Conservation (phyloP, 1,284 basidiomycete genomes). For the Puccinia coronata region DNA sequence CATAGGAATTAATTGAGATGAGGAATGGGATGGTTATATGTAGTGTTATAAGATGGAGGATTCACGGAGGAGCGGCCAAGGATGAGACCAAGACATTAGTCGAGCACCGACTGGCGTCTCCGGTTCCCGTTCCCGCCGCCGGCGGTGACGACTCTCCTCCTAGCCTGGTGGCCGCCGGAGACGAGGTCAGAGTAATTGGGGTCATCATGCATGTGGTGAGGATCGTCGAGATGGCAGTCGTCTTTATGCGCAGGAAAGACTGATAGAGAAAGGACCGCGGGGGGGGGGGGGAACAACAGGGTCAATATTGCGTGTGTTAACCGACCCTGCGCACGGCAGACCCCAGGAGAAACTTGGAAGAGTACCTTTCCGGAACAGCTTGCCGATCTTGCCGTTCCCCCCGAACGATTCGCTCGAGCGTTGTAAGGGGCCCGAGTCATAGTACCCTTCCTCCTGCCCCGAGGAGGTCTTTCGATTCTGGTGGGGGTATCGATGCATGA, state of each 20-base stretch:
- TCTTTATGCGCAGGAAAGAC: slow-evolving; percentile 7
- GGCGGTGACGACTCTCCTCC: neutral
- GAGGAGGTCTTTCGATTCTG: neutral
- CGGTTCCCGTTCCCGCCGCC: neutral
- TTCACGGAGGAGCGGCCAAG: neutral
- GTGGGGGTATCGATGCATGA: slow-evolving; percentile 1
- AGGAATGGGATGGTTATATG: no score
- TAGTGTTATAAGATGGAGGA: no score
- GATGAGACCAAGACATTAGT: neutral
- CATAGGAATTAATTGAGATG: neutral
- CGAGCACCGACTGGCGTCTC: slow-evolving; percentile 3
- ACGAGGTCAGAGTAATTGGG: neutral
- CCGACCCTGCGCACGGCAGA: neutral
- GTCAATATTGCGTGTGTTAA: no score
- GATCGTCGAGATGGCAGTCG: neutral
- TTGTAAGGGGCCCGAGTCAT: slow-evolving; percentile 42
- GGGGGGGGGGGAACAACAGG: no score
- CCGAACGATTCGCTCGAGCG: neutral
- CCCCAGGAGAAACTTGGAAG: neutral
- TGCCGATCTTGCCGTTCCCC: slow-evolving; percentile 34
- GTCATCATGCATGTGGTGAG: neutral
- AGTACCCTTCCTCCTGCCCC: slow-evolving; percentile 18
- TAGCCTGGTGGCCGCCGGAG: neutral
- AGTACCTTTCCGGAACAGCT: slow-evolving; percentile 43
- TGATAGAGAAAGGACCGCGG: no score